phyloP scores from a whole-genome alignment of 352 stramenopile species.

The Phytopythium litorale region DNA sequence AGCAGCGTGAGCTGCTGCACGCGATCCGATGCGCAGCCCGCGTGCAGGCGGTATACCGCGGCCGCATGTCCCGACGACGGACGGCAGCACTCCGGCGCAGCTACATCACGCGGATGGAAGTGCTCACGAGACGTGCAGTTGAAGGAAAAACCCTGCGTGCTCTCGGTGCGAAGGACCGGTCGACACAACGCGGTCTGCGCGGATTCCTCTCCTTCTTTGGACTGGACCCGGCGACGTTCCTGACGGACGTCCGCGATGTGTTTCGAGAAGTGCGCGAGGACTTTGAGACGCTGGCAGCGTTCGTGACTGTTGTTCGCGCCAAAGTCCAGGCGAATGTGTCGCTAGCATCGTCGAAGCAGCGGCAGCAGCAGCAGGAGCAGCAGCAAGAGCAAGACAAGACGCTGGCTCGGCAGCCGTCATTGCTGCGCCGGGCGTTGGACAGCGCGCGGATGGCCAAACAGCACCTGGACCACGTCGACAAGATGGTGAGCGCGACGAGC shows the following conservation, averaged over 20 bases:
- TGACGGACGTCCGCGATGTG: conserved; percentile 58
- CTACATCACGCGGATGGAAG: conserved; percentile 75
- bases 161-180: conserved; percentile 48
- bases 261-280: conserved; percentile 68
- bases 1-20: conserved; percentile 48
- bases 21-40: conserved; percentile 43
- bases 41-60: conserved; percentile 69
- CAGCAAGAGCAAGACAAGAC: conserved; percentile 12
- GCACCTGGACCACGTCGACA: conserved; percentile 58
- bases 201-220: conserved; percentile 74
- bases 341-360: neutral
- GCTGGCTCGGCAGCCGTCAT: conserved; percentile 7
- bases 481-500: conserved; percentile 37
- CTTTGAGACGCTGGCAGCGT: conserved; percentile 54
- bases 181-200: conserved; percentile 58
- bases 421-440: neutral
- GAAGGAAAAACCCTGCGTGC: conserved; percentile 61
- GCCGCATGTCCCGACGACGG: conserved; percentile 55
- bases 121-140: conserved; percentile 49
- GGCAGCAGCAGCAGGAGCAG: too few species aligned
- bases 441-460: conserved; percentile 30
- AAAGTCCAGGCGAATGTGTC: conserved; percentile 43
- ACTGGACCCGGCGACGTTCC: conserved; percentile 69
- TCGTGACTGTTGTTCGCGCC: conserved; percentile 56
- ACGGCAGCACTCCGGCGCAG: conserved; percentile 66